Percentiles rank a stretch among this genome's conserved stretches.
These are phyloP conservation scores for Taphrina betulina DNA, from an alignment of 1,139 yeast species.

Conservation along the genomic window DNA sequence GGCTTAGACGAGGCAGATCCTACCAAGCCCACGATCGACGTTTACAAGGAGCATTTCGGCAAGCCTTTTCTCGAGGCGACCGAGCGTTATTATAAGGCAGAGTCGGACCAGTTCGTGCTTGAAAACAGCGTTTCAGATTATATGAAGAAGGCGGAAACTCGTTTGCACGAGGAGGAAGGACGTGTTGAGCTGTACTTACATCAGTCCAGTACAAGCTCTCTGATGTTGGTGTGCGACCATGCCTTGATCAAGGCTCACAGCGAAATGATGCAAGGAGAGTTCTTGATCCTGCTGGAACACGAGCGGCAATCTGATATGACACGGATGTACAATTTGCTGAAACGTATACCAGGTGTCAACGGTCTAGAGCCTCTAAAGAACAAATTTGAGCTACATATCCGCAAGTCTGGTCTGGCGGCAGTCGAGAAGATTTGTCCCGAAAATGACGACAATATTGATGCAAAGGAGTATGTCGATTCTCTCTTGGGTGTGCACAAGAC, in stretches of 20 bases:
- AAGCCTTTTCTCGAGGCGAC: constrained; percentile 72
- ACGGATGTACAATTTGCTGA: constrained; percentile 72
- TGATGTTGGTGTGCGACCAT: constrained; percentile 70
- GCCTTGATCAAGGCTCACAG: constrained; percentile 80
- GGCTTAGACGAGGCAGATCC: constrained; percentile 58
- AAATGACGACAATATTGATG: constrained; percentile 52
- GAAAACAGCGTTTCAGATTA: constrained; percentile 86
- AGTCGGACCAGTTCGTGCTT: constrained; percentile 64
- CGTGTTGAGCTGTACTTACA: constrained; percentile 78
- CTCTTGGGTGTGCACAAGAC: constrained; percentile 67
- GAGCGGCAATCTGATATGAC: constrained; percentile 74
- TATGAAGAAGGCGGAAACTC: constrained; percentile 77
- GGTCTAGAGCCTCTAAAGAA: constrained; percentile 77
- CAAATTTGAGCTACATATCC: constrained; percentile 70
- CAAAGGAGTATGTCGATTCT: constrained; percentile 76
- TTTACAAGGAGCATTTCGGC: constrained; percentile 79
- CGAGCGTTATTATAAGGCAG: constrained; percentile 66
- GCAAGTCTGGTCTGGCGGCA: constrained; percentile 67
- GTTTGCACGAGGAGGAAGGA: constrained; percentile 78
- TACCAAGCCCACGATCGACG: constrained; percentile 77
- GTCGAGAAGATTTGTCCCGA: constrained; percentile 64
- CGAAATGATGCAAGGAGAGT: constrained; percentile 71
- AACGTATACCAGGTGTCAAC: constrained; percentile 58
- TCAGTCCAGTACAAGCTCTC: constrained; percentile 76
- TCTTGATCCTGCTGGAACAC: constrained; percentile 67